A percentile compares a stretch with the other conserved stretches of the same genome.
Evolutionary conservation across 2,329 filamentous ascomycete species (phyloP).

Genomic region (Fusarium xylarioides): DNA sequence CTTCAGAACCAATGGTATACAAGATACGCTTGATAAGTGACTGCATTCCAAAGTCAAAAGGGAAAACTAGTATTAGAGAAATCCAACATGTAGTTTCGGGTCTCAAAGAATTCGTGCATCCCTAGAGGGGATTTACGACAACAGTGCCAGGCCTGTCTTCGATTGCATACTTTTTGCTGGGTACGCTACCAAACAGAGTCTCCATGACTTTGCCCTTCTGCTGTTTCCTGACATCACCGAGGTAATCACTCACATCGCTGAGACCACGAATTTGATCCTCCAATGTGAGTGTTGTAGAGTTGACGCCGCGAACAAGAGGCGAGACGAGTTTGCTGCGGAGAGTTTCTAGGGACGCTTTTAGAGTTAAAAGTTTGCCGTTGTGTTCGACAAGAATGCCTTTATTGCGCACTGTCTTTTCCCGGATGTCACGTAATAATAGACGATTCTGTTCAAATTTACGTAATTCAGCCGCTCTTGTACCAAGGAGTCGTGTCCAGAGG

Average conservation of each 20-base stretch:
- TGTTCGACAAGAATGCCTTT: slow-evolving; percentile 88
- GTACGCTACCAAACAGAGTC: slow-evolving; percentile 71
- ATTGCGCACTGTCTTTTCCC: slow-evolving; percentile 84
- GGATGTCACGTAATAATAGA: slow-evolving; percentile 78
- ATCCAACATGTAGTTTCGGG: not conserved
- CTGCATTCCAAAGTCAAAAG: not conserved
- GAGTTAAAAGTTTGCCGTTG: slow-evolving; percentile 81
- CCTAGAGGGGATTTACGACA: slow-evolving; percentile 27
- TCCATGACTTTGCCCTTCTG: slow-evolving; percentile 88
- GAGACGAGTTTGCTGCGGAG: slow-evolving; percentile 84
- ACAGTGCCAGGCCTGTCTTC: slow-evolving; percentile 40
- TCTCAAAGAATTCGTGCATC: not conserved
- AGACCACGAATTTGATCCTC: slow-evolving; percentile 88
- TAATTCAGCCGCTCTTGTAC: slow-evolving; percentile 76
- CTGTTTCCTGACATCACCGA: slow-evolving; percentile 76
- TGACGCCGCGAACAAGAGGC: slow-evolving; percentile 78
- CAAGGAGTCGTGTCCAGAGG: slow-evolving; percentile 87
- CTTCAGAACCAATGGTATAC: not conserved
- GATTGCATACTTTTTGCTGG: slow-evolving; percentile 47
- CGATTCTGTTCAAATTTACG: slow-evolving; percentile 93
- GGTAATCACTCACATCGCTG: slow-evolving; percentile 79
- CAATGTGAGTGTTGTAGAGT: slow-evolving; percentile 75
- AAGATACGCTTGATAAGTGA: not conserved
- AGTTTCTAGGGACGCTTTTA: slow-evolving; percentile 89
- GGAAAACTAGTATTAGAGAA: not conserved